Percentiles rank a stretch among this genome's conserved stretches.
phyloP scores from a whole-genome alignment of 2,329 filamentous ascomycete species.

The Penicillium polonicum region DNA sequence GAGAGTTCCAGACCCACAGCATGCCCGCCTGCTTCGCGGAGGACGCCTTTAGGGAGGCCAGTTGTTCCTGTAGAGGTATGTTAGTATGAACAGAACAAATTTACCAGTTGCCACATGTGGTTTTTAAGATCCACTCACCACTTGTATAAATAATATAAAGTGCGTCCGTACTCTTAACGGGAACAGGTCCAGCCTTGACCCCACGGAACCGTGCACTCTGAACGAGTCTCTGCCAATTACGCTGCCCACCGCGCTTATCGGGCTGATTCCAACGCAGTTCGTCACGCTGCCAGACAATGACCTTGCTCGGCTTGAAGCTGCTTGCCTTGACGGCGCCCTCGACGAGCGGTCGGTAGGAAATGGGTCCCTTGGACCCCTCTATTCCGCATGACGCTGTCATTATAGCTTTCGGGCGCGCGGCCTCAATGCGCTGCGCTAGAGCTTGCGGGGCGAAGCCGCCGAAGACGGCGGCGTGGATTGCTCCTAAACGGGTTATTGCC shows the following conservation, averaged over 20 bases:
- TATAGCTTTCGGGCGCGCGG: slow-evolving; percentile 70
- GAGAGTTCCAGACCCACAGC: slow-evolving; percentile 81
- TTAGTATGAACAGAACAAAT: not conserved
- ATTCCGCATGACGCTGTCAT: slow-evolving; percentile 92
- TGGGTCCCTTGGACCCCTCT: slow-evolving; percentile 76
- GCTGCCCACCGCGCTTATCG: slow-evolving; percentile 65
- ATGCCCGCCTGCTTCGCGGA: slow-evolving; percentile 80
- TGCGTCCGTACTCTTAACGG: slow-evolving; percentile 72
- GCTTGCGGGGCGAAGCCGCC: slow-evolving; percentile 82
- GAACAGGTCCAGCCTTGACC: slow-evolving; percentile 70
- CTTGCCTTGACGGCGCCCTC: slow-evolving; percentile 69
- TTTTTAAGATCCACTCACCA: slow-evolving; percentile 34
- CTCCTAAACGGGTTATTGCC: slow-evolving; percentile 76
- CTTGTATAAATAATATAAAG: slow-evolving; percentile 92
- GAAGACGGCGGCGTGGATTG: slow-evolving; percentile 89
- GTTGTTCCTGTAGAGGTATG: slow-evolving; percentile 62
- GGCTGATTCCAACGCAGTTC: slow-evolving; percentile 71
- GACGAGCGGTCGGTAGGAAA: slow-evolving; percentile 75
- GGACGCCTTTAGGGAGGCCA: slow-evolving; percentile 76
- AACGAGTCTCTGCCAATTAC: slow-evolving; percentile 76
- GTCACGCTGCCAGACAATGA: slow-evolving; percentile 81
- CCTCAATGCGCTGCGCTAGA: slow-evolving; percentile 84
- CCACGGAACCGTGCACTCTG: slow-evolving; percentile 67
- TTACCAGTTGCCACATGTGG: too few species aligned
- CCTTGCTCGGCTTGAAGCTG: slow-evolving; percentile 67